Percentiles rank a stretch among this genome's conserved stretches.
Conservation (phyloP, 2,329 filamentous ascomycete genomes). For the Curvularia sp. region DNA sequence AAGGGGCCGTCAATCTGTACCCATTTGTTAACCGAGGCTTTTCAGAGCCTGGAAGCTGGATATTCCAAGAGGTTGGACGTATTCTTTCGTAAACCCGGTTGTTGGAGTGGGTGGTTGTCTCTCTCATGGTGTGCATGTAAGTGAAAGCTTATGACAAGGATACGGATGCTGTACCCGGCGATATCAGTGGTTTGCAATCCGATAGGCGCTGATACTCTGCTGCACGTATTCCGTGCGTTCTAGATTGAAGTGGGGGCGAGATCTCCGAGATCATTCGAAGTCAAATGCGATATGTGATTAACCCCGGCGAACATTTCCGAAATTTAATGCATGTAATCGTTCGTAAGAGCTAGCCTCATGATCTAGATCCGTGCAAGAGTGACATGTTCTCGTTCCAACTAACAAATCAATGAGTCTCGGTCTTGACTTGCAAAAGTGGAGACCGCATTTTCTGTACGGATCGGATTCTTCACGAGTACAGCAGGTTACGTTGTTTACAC, state of each 20-base stretch:
- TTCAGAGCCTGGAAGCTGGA: background rate
- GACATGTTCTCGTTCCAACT: background rate
- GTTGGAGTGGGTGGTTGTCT: background rate
- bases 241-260: background rate
- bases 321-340: background rate
- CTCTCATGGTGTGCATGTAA: background rate
- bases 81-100: background rate
- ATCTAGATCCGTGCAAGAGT: background rate
- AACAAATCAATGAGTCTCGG: too few species aligned
- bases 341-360: too few species aligned
- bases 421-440: background rate
- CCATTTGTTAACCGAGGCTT: background rate
- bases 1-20: background rate
- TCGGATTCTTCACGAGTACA: background rate
- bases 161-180: background rate
- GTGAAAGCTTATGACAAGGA: background rate
- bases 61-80: background rate
- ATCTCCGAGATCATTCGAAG: background rate
- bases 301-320: background rate
- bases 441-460: background rate
- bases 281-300: background rate
- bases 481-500: slow-evolving; percentile 4
- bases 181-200: background rate
- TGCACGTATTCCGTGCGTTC: background rate
- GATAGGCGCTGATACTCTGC: background rate